A percentile compares a stretch with the other conserved stretches of the same genome.
Evolutionary conservation across 2,329 filamentous ascomycete genomes (phyloP).

Genomic region (Moelleriella libera): DNA sequence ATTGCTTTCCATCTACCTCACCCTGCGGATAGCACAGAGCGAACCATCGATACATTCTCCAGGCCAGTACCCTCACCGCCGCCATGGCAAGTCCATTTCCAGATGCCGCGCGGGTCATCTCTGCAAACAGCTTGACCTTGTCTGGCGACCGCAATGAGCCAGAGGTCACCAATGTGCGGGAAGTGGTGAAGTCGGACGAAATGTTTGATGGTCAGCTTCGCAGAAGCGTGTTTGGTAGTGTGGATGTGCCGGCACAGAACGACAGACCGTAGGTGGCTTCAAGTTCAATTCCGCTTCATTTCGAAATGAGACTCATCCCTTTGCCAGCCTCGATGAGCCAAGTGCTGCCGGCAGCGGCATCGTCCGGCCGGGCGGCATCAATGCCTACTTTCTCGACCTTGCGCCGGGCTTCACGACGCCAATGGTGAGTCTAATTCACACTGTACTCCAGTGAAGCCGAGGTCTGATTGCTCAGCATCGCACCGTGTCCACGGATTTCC

Average conservation of each 20-base stretch:
- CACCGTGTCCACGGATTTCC: not conserved
- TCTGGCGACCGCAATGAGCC: not conserved
- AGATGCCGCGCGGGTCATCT: not conserved
- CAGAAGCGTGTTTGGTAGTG: not conserved
- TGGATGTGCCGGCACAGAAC: not conserved
- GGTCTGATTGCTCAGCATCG: not conserved
- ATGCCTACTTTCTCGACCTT: not conserved
- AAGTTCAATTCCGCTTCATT: not conserved
- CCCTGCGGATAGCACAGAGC: too few species aligned
- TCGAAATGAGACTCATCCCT: not conserved
- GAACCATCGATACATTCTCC: too few species aligned
- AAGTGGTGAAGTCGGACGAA: not conserved
- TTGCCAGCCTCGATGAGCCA: not conserved
- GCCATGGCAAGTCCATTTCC: not conserved
- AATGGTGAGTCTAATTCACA: not conserved
- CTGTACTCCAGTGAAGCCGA: too few species aligned
- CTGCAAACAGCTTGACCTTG: not conserved
- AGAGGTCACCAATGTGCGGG: not conserved
- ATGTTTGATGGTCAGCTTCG: not conserved
- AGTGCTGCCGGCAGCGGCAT: not conserved
- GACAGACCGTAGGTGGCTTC: not conserved
- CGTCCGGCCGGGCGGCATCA: not conserved
- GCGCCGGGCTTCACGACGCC: not conserved
- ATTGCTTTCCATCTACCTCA: too few species aligned
- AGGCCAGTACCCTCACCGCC: too few species aligned